Evolutionary conservation across 495 filamentous ascomycete species (phyloP).

Genomic region (Trichoderma parareesei): DNA sequence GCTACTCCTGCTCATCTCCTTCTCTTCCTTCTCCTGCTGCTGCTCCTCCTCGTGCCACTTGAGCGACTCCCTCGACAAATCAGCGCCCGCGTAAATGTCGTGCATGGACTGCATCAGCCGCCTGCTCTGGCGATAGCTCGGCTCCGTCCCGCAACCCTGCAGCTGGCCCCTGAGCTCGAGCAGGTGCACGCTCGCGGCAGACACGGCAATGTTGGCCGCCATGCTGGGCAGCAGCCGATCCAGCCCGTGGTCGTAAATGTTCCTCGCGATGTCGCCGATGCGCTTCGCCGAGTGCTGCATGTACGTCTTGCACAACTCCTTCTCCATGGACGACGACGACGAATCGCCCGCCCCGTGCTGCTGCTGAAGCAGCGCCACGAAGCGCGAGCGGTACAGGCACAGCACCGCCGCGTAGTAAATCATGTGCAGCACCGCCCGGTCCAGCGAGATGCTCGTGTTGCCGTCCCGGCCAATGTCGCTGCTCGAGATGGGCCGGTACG

Average conservation of each 20-base stretch:
- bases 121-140: neutral
- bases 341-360: neutral
- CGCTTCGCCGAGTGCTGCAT: slow-evolving; percentile 5
- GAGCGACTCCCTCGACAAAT: neutral
- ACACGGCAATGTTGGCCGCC: slow-evolving; percentile 1
- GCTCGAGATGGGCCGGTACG: slow-evolving; percentile 3
- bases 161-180: slow-evolving; percentile 3
- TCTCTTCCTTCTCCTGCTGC: neutral
- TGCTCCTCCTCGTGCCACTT: neutral
- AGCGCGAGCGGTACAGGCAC: neutral
- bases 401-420: slow-evolving; percentile 7
- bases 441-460: neutral
- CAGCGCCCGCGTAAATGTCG: neutral
- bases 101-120: slow-evolving; percentile 5
- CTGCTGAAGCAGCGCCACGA: neutral
- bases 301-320: slow-evolving; percentile 3
- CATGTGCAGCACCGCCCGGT: neutral
- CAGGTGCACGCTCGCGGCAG: neutral
- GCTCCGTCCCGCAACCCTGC: neutral
- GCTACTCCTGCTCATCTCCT: neutral
- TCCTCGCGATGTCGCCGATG: neutral
- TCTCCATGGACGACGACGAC: neutral
- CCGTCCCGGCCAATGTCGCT: slow-evolving; percentile 4
- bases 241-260: slow-evolving; percentile 5
- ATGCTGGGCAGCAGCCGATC: neutral